A percentile compares a stretch with the other conserved stretches of the same genome.
Evolutionary conservation across 1,284 basidiomycete genomes (phyloP).

Genomic region (Limonomyces culmigenus): DNA sequence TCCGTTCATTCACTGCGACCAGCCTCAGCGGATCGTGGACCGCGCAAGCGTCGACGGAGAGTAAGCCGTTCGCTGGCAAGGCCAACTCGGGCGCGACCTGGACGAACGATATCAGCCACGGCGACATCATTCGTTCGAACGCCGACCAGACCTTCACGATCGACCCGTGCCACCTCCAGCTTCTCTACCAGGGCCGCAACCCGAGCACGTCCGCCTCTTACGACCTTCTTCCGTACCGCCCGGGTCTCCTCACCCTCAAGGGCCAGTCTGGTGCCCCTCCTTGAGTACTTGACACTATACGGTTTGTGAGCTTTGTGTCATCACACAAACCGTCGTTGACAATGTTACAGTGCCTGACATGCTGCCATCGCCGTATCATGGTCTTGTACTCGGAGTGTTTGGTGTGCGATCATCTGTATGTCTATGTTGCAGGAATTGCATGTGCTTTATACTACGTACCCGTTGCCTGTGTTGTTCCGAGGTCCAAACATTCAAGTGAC

Average conservation of each 20-base stretch:
- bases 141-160: constrained; percentile 6
- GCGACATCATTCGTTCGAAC: constrained; percentile 4
- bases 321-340: no score
- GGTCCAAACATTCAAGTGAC: no score
- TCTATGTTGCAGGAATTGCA: no score
- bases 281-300: no score
- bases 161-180: constrained; percentile 1
- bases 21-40: constrained; percentile 8
- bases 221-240: background rate
- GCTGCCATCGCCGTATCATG: no score
- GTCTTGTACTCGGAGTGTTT: no score
- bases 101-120: constrained; percentile 6
- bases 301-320: no score
- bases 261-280: no score
- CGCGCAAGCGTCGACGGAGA: constrained; percentile 5
- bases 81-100: constrained; percentile 3
- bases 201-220: background rate
- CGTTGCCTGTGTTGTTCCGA: no score
- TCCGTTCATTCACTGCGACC: constrained; percentile 8
- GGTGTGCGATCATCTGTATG: no score
- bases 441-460: no score
- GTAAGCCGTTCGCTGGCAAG: constrained; percentile 6
- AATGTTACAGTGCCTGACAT: no score
- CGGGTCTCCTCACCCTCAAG: background rate
- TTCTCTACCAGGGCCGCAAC: constrained; percentile 3